A percentile compares a stretch with the other conserved stretches of the same genome.
Evolutionary conservation across 441 rosid species (phyloP).

Genomic region (Rhodomyrtus psidioides): DNA sequence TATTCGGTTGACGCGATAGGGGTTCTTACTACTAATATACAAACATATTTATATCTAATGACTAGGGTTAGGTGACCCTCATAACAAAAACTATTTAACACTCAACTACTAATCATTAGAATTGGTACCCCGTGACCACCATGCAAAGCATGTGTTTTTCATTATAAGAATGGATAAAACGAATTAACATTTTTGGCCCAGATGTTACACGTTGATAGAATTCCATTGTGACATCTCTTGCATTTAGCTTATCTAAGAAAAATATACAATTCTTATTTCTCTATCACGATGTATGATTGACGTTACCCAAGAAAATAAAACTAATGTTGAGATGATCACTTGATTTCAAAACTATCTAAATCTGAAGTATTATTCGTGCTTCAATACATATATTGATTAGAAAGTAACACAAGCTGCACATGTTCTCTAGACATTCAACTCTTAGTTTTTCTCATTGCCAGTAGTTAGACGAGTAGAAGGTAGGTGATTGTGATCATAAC

Average conservation of each 20-base stretch:
- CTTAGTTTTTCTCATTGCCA: too few species aligned
- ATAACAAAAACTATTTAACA: not conserved
- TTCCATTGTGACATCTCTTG: not conserved
- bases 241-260: not conserved
- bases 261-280: not conserved
- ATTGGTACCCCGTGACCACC: not conserved
- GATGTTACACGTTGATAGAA: not conserved
- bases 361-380: not conserved
- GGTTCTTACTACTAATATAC: not conserved
- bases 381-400: not conserved
- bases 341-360: too few species aligned
- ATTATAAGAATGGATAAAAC: not conserved
- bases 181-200: not conserved
- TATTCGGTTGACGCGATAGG: not conserved
- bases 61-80: not conserved
- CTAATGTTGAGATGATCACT: not conserved
- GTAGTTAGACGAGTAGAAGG: too few species aligned
- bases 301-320: not conserved
- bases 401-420: not conserved
- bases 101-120: not conserved
- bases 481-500: too few species aligned
- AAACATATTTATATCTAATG: not conserved
- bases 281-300: not conserved
- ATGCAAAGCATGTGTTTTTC: not conserved
- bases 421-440: not conserved